These are phyloP conservation scores for Aspergillus texensis DNA, from an alignment of 2,329 filamentous ascomycete genomes.

Conservation along the genomic window DNA sequence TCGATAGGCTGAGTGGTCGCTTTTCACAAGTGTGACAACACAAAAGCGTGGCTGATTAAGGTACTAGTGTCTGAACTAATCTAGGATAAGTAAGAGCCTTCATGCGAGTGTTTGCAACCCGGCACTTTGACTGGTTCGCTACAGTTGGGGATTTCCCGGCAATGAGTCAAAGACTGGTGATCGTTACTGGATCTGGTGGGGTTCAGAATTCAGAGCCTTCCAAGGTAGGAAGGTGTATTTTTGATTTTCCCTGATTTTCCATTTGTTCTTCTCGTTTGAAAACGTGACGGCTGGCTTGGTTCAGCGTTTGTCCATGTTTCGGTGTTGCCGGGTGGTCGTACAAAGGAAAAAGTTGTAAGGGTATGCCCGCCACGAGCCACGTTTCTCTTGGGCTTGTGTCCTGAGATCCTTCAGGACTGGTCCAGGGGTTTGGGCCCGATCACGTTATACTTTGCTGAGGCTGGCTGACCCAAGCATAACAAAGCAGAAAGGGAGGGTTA, in stretches of 20 bases:
- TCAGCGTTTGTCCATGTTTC: background rate
- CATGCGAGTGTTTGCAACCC: constrained; percentile 14
- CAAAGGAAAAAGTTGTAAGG: background rate
- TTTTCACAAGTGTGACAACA: background rate
- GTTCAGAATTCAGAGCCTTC: constrained; percentile 5
- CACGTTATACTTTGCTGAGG: constrained; percentile 3
- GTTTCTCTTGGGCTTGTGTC: constrained; percentile 8
- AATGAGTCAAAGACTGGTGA: constrained; percentile 19
- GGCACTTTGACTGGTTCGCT: constrained; percentile 11
- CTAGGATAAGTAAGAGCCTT: constrained; percentile 12
- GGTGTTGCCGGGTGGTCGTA: constrained; percentile 3
- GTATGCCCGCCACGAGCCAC: constrained; percentile 9
- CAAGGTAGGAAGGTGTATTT: constrained; percentile 12
- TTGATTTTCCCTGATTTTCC: background rate
- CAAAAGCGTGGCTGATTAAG: background rate
- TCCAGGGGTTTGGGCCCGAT: constrained; percentile 8
- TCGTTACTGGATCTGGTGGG: constrained; percentile 16
- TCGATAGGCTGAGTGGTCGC: background rate
- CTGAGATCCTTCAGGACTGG: constrained; percentile 7
- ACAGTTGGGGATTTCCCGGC: constrained; percentile 15
- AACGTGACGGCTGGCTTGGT: constrained; percentile 1
- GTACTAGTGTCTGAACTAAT: constrained; percentile 11
- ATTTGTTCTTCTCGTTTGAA: background rate
- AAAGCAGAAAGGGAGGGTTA: background rate
- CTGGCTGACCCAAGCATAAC: background rate